A percentile compares a stretch with the other conserved stretches of the same genome.
Conservation (phyloP, 768 basidiomycete genomes). For the Xanthoconium stramineum region DNA sequence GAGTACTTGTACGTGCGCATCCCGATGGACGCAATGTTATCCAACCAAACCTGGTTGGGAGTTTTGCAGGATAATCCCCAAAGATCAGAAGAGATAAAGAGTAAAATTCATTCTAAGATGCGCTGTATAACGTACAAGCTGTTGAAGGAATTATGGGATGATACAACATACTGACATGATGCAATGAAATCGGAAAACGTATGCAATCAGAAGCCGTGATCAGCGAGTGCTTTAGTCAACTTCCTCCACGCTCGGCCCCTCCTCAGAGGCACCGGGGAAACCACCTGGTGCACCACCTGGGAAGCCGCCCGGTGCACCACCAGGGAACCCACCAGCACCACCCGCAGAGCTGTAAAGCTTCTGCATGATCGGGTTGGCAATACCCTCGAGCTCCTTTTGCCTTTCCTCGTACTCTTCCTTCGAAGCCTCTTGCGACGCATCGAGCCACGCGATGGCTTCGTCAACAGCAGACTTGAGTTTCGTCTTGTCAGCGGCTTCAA, state of each 20-base stretch:
- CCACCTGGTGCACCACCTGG: constrained; percentile 56
- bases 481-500: too few relatives aligned
- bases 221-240: constrained; percentile 55
- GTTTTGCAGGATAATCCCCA: too few relatives aligned
- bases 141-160: constrained; percentile 26
- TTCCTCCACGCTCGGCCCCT: constrained; percentile 90
- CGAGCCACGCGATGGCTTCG: constrained; percentile 84
- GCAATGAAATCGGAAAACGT: constrained; percentile 22
- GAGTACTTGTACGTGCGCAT: constrained; percentile 47
- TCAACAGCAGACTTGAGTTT: constrained; percentile 76
- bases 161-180: constrained; percentile 32
- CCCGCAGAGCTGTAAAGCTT: constrained; percentile 65
- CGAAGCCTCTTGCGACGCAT: constrained; percentile 81
- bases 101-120: constrained; percentile 28
- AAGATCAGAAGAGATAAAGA: background rate
- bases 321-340: constrained; percentile 53
- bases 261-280: constrained; percentile 67
- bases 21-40: too few relatives aligned
- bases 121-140: constrained; percentile 30
- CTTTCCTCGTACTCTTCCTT: constrained; percentile 92
- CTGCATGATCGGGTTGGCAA: constrained; percentile 77
- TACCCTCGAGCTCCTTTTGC: constrained; percentile 87
- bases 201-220: constrained; percentile 19
- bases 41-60: too few relatives aligned
- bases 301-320: too few relatives aligned